Conservation (phyloP, 805 yeast genomes). For the Brettanomyces bruxellensis region DNA sequence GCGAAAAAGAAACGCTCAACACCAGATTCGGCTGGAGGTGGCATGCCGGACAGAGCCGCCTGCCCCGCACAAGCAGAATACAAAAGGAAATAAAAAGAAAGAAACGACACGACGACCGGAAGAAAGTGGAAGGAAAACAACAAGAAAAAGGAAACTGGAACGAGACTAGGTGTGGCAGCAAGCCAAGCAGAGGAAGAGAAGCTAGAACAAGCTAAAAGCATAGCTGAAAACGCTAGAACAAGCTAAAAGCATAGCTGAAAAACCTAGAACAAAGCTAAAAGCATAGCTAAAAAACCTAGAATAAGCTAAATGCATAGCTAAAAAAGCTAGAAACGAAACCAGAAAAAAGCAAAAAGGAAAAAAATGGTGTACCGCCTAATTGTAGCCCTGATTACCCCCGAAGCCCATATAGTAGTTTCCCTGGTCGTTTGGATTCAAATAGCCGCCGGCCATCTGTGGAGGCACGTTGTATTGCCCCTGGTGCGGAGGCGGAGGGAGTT, state of each 20-base stretch:
- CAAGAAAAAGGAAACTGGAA: background rate
- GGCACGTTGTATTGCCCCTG: conserved; percentile 18
- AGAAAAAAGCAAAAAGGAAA: conserved; percentile 1
- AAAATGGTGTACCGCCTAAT: conserved; percentile 3
- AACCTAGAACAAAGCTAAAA: no score
- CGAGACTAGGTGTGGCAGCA: background rate
- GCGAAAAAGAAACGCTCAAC: no score
- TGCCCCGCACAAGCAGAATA: no score
- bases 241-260: no score
- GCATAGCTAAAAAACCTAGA: no score
- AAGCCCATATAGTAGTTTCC: conserved; percentile 20
- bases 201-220: no score
- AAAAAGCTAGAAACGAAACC: background rate
- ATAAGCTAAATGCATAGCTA: no score
- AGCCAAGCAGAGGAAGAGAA: background rate
- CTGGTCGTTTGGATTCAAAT: conserved; percentile 19
- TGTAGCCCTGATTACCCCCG: conserved; percentile 21
- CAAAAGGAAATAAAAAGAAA: no score
- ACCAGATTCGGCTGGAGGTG: no score
- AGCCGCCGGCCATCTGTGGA: conserved; percentile 19
- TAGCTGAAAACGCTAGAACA: no score
- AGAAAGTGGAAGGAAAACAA: background rate
- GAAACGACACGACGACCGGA: no score
- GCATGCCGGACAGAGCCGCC: no score
- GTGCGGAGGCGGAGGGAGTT: conserved; percentile 12